Percentiles rank a stretch among this genome's conserved stretches.
phyloP scores from a whole-genome alignment of 2,329 filamentous ascomycete genomes.

The Penicillium sclerotiorum region DNA sequence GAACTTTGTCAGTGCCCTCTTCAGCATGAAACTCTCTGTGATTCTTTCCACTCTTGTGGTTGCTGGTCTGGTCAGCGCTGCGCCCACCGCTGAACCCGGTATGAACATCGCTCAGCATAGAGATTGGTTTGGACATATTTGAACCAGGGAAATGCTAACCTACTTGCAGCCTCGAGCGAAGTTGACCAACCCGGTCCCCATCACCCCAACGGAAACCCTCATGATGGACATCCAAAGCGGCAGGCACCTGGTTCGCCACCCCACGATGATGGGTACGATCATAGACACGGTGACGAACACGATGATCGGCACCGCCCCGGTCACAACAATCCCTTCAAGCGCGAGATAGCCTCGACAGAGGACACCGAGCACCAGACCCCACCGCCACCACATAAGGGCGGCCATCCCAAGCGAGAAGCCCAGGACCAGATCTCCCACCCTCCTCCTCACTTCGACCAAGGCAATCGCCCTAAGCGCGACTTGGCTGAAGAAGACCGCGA shows the following conservation, averaged over 20 bases:
- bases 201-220: neutral
- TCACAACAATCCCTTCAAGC: too few species aligned
- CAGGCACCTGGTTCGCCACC: neutral
- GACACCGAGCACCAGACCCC: neutral
- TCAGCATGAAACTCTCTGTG: conserved; percentile 2
- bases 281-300: neutral
- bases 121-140: too few species aligned
- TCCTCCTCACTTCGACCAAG: neutral
- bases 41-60: conserved; percentile 3
- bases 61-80: neutral
- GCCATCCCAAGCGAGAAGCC: neutral
- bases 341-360: neutral
- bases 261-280: neutral
- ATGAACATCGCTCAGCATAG: neutral
- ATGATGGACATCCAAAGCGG: neutral
- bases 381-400: neutral
- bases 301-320: too few species aligned
- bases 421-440: neutral
- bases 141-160: neutral
- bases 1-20: neutral
- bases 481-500: neutral
- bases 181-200: neutral
- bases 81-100: neutral
- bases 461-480: neutral
- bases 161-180: neutral